Base-by-base conservation (phyloP, 2,329 filamentous ascomycete genomes). In the Colletotrichum filicis region DNA sequence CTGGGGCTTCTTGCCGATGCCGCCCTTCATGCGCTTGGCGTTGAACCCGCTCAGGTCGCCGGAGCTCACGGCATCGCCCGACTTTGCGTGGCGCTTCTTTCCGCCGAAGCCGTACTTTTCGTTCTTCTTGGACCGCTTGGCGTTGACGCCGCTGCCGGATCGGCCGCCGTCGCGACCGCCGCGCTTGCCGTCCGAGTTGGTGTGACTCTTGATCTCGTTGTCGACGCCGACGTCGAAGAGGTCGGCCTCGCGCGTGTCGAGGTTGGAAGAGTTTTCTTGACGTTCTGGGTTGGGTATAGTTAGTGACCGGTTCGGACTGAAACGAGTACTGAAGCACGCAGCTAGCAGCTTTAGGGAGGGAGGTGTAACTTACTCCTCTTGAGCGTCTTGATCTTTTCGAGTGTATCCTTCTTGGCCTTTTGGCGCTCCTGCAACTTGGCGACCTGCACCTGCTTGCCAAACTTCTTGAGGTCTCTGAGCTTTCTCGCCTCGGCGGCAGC, bases 361-460 rank as follows among this genome's bases (percentile, higher is more conserved):
- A 12, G 32, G 28, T 26, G 30, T n/a, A 49, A 90, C 94, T 77
- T 89, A 98, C 96, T 99, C 87, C 95, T 91, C 91, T 99, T 99
- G 78, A 99, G 86, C 32, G 91, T 89, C 85, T 95, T 95, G 80
- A 99, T 98, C 89, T 98, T 98, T 78, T 98, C 97, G 75, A 99
- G 86, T 4, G 95, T 97, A 75, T 97, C 94, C 78, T 91, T 92
- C 92, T 98, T 98, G 80, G 92, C 92, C 89, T 97, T 97, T 63
- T 94, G 92, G 61, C 97, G 89, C 89, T 99, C 96, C 85, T 98
- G 96, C 82, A 97, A 85, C 87, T 98, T 98, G 73, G 95, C 95
- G 73, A 98, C 91, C 87, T 99, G 97, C 66, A 98, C 97, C 83
- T 97, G 94, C 87, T 99, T 99, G 82, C 97, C 97, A 82, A 98